These are phyloP conservation scores for Lasiosphaeria ovina DNA, from an alignment of 495 filamentous ascomycete species.

Conservation along the genomic window DNA sequence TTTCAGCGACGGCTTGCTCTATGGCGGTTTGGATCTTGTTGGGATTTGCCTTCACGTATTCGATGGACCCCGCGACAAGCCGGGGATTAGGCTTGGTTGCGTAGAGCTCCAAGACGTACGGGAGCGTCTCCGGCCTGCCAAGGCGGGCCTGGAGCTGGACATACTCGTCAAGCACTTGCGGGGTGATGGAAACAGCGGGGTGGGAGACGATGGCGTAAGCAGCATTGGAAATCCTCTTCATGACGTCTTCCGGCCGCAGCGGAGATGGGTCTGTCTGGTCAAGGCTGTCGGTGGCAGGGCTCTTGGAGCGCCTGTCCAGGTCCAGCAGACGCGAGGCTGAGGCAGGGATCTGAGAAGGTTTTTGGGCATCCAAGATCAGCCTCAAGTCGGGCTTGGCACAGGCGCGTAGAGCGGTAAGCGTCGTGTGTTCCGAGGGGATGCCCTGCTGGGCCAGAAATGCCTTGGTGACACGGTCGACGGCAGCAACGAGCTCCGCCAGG, in stretches of 20 bases:
- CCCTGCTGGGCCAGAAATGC: slow-evolving; percentile 28
- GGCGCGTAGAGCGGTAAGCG: slow-evolving; percentile 32
- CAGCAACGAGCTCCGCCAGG: slow-evolving; percentile 18
- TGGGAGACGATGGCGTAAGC: slow-evolving; percentile 68
- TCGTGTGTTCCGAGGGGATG: slow-evolving; percentile 33
- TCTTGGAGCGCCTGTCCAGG: slow-evolving; percentile 5
- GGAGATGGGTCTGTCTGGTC: not conserved
- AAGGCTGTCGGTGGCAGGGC: too few relatives aligned
- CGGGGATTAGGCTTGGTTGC: slow-evolving; percentile 76
- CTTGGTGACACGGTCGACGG: slow-evolving; percentile 32
- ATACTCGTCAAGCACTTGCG: slow-evolving; percentile 64
- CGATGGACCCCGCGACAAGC: slow-evolving; percentile 54
- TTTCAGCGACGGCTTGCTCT: slow-evolving; percentile 59
- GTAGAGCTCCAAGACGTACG: slow-evolving; percentile 76
- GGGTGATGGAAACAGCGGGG: slow-evolving; percentile 79
- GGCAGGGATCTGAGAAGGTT: slow-evolving; percentile 16
- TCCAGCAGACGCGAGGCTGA: slow-evolving; percentile 29
- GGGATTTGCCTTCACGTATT: slow-evolving; percentile 63
- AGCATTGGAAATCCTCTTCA: slow-evolving; percentile 46
- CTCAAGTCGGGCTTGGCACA: slow-evolving; percentile 24
- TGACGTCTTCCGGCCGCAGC: slow-evolving; percentile 28
- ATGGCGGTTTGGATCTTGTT: slow-evolving; percentile 68
- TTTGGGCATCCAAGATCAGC: slow-evolving; percentile 13
- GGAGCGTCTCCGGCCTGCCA: slow-evolving; percentile 67
- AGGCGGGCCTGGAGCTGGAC: slow-evolving; percentile 70